A percentile compares a stretch with the other conserved stretches of the same genome.
These are phyloP conservation scores for Nemania sp. DNA, from an alignment of 2,329 filamentous ascomycete species.

Conservation along the genomic window DNA sequence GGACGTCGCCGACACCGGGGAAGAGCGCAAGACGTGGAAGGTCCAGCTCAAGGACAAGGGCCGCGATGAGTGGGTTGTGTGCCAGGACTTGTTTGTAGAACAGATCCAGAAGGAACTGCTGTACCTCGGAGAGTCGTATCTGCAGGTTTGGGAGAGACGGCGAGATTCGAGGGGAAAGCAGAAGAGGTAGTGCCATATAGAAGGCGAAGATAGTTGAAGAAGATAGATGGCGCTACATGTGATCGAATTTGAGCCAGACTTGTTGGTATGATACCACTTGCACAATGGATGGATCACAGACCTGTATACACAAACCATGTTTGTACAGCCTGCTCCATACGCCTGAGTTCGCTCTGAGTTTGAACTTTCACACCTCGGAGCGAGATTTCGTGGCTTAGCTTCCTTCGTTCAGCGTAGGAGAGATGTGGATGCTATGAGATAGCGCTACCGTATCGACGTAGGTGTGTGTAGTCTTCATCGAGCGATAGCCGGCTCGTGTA, in stretches of 20 bases:
- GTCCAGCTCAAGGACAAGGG: constrained; percentile 84
- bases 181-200: constrained; percentile 38
- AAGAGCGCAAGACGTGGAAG: constrained; percentile 90
- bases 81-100: constrained; percentile 93
- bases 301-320: no score
- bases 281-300: no score
- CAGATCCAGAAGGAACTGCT: constrained; percentile 85
- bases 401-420: no score
- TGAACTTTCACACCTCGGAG: no score
- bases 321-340: no score
- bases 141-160: constrained; percentile 94
- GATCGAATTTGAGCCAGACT: neutral
- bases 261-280: constrained; percentile 16
- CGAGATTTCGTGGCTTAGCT: no score
- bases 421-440: no score
- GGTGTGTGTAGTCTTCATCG: no score
- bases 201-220: neutral
- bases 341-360: no score
- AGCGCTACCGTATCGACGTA: no score
- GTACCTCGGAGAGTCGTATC: constrained; percentile 90
- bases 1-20: constrained; percentile 86
- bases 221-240: neutral
- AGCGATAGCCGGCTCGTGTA: no score
- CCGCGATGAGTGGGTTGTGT: constrained; percentile 85
- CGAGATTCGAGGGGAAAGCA: constrained; percentile 52